phyloP scores from a whole-genome alignment of 495 filamentous ascomycete species.

The Immersiella caudata region DNA sequence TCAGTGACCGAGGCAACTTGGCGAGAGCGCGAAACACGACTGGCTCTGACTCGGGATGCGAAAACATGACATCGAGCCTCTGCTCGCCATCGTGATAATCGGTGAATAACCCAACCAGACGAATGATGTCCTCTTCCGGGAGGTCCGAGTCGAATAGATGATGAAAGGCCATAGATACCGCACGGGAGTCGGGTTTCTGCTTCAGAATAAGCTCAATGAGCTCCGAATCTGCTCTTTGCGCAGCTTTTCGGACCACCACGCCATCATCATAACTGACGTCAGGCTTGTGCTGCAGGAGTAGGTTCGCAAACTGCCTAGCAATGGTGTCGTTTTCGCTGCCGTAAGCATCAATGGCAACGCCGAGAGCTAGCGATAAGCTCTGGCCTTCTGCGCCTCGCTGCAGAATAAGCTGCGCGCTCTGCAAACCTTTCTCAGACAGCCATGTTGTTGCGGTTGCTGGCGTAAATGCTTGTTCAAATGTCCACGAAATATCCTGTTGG shows the following conservation, averaged over 20 bases:
- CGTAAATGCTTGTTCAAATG: conserved; percentile 44
- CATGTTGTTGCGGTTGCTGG: conserved; percentile 36
- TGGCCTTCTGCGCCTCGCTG: conserved; percentile 47
- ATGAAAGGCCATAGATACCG: conserved; percentile 48
- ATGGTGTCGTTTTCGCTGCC: conserved; percentile 36
- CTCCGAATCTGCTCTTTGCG: conserved; percentile 41
- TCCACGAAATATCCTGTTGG: conserved; percentile 41
- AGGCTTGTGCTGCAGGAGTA: conserved; percentile 41
- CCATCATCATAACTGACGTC: conserved; percentile 48
- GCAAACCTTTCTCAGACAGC: conserved; percentile 43
- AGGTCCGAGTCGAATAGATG: conserved; percentile 44
- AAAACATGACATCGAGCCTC: conserved; percentile 46
- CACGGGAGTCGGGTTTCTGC: conserved; percentile 41
- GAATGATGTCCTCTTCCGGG: conserved; percentile 41
- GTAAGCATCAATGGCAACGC: conserved; percentile 38
- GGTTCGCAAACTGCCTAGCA: conserved; percentile 38
- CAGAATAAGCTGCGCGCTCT: conserved; percentile 44
- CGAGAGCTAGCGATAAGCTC: conserved; percentile 42
- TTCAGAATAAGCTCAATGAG: conserved; percentile 43
- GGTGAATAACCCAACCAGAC: conserved; percentile 45
- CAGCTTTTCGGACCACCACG: conserved; percentile 45
- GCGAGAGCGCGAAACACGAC: conserved; percentile 46
- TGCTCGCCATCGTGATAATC: conserved; percentile 46
- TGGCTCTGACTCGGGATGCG: conserved; percentile 37
- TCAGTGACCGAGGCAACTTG: conserved; percentile 48